Base-by-base conservation (phyloP, 352 stramenopile genomes). In the Globisporangium nodosum region DNA sequence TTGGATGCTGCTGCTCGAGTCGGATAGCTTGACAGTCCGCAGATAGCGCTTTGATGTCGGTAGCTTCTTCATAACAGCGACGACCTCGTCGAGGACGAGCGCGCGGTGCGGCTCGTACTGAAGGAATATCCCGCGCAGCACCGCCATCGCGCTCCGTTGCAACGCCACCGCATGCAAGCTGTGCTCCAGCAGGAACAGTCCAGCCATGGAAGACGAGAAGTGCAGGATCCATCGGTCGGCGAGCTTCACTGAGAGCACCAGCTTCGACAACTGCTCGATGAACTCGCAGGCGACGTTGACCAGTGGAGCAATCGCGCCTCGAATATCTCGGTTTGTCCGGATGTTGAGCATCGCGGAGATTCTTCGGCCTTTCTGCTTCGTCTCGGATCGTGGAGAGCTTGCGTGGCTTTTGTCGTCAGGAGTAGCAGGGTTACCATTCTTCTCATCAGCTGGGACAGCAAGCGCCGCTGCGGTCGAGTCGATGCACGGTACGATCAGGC, bases 1-100 rank as follows among this genome's bases (percentile, higher is more conserved):
- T 42, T 95, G 86, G 1, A 95, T 70, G 7, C 49, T 61, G 9
- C 69, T 54, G 11, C 61, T 72, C 4, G 71, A 88, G 45, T 85
- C 70, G 3, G 64, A 35, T 13, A 96, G 64, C 56, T 88, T 92
- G 45, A 85, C 75, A 9, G 71, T 92, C 59, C 81, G 54, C 48
- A 96, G 63, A 37, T 73, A 87, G 21, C 79, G 69, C 60, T 96
- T 96, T 1, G 69, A 51, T 5, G 74, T 90, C 18, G 87, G 81
- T 3, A 94, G 63, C 47, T 96, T 91, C 6, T 90, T 52, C 69
- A 96, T 90, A 1, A 90, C 70, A 6, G 56, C 56, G 4, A 96
- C 75, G n/a, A 92, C 64, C 46, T 92, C 81, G 31, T 76, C 73
- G 16, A 94, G 67, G 24, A 96, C 56, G 4, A 85, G 66, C 12